Evolutionary conservation across 495 filamentous ascomycete genomes (phyloP), one percentile per base, ranked within the genome.

Genomic region (Trichocladium uniseriatum): DNA sequence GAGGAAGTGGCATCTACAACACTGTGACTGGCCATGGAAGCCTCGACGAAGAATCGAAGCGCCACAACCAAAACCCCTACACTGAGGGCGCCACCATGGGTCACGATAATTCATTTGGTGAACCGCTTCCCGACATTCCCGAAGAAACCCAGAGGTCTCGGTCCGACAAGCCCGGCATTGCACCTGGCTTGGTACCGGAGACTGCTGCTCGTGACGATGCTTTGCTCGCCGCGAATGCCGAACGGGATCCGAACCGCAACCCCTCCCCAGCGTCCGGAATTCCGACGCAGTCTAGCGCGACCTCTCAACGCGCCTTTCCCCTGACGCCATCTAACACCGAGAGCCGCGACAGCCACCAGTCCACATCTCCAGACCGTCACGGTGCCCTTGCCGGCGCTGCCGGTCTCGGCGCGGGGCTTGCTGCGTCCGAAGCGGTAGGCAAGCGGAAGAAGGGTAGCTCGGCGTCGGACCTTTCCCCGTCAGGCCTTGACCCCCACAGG

Each of bases 1-100:
- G 44, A 27, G 54, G 51, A n/a, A 41, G 20, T 38, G 59, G 61
- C 20, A 44, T 64, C 1, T 60, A 64, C 52, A 64, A 64, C 27
- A 46, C 49, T 10, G 55, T 63, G 1, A 35, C 51, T 14, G 60
- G 60, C 11, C 58, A 58, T 22, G 60, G 60, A 5, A 62, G 59
- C 48, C 32, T 49, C 3, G 57, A 60, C 11, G 52, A 51, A 8
- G 60, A 70, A 28, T 48, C 49, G 35, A 31, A 19, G 9, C 53
- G 48, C 18, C 60, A 52, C 16, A 45, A 37, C 22, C 43, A 38
- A 2, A 45, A 51, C 0, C 52, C 35, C 6, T 43, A 53, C 20
- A 42, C 40, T 16, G 56, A 54, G 19, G 49, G 37, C 11, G 34
- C 20, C 6, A 24, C 35, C 5, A 21, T 10, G 19, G 5, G 34